A percentile compares a stretch with the other conserved stretches of the same genome.
Evolutionary conservation across 73 alveolate species (phyloP).

Genomic region (Stentor coeruleus): DNA sequence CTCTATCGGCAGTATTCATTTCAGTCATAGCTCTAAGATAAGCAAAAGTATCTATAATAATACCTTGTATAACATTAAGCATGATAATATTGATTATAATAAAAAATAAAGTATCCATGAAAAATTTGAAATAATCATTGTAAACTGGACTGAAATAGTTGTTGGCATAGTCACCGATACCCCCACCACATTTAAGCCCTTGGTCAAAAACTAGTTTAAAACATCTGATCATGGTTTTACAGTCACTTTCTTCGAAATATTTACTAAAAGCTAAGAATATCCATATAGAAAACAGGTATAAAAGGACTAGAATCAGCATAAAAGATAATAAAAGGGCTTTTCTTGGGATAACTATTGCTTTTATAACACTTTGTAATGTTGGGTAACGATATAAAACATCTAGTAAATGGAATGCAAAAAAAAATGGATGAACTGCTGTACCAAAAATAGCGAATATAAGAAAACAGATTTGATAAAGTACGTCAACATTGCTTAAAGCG

Average conservation of each 20-base stretch:
- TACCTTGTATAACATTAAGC: slow-evolving; percentile 62
- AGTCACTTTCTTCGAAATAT: slow-evolving; percentile 47
- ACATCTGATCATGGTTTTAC: slow-evolving; percentile 59
- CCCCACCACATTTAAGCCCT: slow-evolving; percentile 77
- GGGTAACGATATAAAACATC: slow-evolving; percentile 70
- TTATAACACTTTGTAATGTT: slow-evolving; percentile 66
- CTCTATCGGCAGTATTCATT: slow-evolving; percentile 72
- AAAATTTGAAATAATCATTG: slow-evolving; percentile 39
- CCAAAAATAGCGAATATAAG: slow-evolving; percentile 66
- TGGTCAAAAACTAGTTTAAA: slow-evolving; percentile 61
- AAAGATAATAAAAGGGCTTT: slow-evolving; percentile 57
- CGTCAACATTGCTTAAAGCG: slow-evolving; percentile 47
- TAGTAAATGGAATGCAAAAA: slow-evolving; percentile 64
- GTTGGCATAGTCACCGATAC: slow-evolving; percentile 60
- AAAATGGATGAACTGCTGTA: slow-evolving; percentile 56
- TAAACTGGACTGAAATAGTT: slow-evolving; percentile 17
- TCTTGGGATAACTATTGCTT: slow-evolving; percentile 69
- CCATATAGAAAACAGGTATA: slow-evolving; percentile 54
- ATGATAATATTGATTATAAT: slow-evolving; percentile 48
- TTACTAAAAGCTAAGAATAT: slow-evolving; percentile 47
- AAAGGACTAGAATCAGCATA: slow-evolving; percentile 52
- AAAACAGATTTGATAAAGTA: slow-evolving; percentile 63
- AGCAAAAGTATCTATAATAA: slow-evolving; percentile 94
- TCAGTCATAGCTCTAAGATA: slow-evolving; percentile 85
- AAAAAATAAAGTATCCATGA: slow-evolving; percentile 40